Percentiles rank a stretch among this genome's conserved stretches.
phyloP scores from a whole-genome alignment of 108 stramenopile species.

The Skeletonema tropicum region DNA sequence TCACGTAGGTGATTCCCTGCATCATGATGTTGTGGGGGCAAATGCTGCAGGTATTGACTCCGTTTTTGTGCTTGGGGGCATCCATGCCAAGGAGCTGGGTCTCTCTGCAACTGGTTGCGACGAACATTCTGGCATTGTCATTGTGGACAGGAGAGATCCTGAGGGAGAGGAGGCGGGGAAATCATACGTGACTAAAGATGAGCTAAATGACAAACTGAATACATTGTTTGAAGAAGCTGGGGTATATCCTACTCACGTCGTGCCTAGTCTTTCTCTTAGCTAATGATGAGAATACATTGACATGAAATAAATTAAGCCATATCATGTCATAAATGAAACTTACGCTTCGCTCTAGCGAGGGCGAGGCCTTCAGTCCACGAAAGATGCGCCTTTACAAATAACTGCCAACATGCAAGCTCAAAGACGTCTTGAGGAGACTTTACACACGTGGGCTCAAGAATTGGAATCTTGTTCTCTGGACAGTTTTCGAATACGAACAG shows the following conservation, averaged over 20 bases:
- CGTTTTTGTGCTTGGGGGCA: constrained; percentile 75
- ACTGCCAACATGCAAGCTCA: too few relatives aligned
- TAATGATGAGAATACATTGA: neutral
- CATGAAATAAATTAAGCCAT: too few relatives aligned
- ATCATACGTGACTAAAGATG: constrained; percentile 6
- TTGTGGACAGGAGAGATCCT: constrained; percentile 7
- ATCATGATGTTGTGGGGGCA: constrained; percentile 90
- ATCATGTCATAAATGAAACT: too few relatives aligned
- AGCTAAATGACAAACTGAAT: constrained; percentile 16
- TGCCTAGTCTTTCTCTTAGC: constrained; percentile 24
- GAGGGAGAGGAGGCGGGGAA: neutral
- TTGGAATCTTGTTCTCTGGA: too few relatives aligned
- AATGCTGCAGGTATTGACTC: constrained; percentile 64
- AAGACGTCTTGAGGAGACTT: too few relatives aligned
- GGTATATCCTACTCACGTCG: constrained; percentile 37
- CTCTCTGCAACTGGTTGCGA: constrained; percentile 18
- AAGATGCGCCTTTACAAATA: too few relatives aligned
- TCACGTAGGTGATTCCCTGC: constrained; percentile 89
- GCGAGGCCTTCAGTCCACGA: too few relatives aligned
- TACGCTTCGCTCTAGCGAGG: too few relatives aligned
- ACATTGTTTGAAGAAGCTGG: constrained; percentile 13
- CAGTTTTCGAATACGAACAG: too few relatives aligned
- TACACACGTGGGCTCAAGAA: too few relatives aligned
- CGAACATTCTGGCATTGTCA: neutral
- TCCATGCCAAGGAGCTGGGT: constrained; percentile 70